phyloP scores from a whole-genome alignment of 2,329 filamentous ascomycete species.

The Aspergillus quadrilineatus region DNA sequence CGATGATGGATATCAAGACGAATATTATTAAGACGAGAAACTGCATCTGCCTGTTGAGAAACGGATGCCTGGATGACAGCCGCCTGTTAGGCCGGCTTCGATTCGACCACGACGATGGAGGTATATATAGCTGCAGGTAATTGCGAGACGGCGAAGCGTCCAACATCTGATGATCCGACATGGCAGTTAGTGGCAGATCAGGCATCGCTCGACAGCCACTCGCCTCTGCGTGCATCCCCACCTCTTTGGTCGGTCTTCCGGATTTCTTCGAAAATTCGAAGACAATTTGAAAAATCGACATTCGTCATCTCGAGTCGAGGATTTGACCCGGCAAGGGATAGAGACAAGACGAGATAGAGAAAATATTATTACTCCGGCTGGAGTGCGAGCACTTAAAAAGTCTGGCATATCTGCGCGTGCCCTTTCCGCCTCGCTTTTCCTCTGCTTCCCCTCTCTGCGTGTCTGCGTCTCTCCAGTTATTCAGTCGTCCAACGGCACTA shows the following conservation, averaged over 20 bases:
- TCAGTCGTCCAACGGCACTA: not conserved
- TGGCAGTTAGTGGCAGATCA: constrained; percentile 20
- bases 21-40: not conserved
- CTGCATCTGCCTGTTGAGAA: constrained; percentile 14
- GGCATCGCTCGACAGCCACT: constrained; percentile 19
- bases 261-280: constrained; percentile 5
- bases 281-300: not conserved
- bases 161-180: not conserved
- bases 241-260: constrained; percentile 12
- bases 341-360: not conserved
- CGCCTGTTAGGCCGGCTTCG: not conserved
- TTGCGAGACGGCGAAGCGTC: constrained; percentile 2
- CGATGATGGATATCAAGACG: not conserved
- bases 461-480: not conserved
- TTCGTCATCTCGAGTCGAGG: constrained; percentile 6
- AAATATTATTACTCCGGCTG: constrained; percentile 6
- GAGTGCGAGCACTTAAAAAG: constrained; percentile 13
- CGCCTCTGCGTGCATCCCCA: constrained; percentile 11
- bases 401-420: constrained; percentile 16
- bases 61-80: constrained; percentile 1
- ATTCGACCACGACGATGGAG: constrained; percentile 7
- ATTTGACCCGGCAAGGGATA: not conserved
- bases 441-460: constrained; percentile 1
- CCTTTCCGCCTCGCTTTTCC: not conserved
- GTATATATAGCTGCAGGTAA: constrained; percentile 2